These are phyloP conservation scores for Termitomyces sp. DNA, from an alignment of 768 basidiomycete genomes.

Conservation along the genomic window DNA sequence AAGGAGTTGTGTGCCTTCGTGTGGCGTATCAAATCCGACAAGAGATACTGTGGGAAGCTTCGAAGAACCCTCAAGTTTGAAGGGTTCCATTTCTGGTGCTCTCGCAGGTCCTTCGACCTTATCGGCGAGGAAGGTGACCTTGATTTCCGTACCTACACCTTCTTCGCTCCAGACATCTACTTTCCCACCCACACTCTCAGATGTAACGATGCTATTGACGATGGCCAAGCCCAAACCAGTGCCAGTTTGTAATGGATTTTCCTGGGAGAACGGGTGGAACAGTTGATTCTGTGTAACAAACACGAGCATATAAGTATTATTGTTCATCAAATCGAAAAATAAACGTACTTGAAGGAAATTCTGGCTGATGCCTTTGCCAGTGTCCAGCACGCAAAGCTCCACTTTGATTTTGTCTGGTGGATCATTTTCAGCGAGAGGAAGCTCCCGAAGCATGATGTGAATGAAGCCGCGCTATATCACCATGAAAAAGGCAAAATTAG, in stretches of 20 bases:
- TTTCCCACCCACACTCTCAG: constrained; percentile 81
- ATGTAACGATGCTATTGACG: constrained; percentile 86
- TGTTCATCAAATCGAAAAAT: neutral
- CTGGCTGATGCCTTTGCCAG: constrained; percentile 93
- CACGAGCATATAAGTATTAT: neutral
- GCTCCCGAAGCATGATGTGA: constrained; percentile 74
- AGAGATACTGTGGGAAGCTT: constrained; percentile 55
- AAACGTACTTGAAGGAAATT: constrained; percentile 75
- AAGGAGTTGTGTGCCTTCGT: constrained; percentile 67
- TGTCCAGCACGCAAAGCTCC: constrained; percentile 82
- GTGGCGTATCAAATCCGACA: constrained; percentile 60
- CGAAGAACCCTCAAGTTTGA: constrained; percentile 33
- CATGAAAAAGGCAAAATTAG: neutral
- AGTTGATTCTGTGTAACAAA: constrained; percentile 64
- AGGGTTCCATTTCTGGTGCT: constrained; percentile 37
- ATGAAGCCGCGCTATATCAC: constrained; percentile 72
- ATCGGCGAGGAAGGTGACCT: constrained; percentile 77
- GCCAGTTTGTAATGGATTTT: constrained; percentile 89
- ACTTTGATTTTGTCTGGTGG: constrained; percentile 61
- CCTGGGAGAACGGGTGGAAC: constrained; percentile 96
- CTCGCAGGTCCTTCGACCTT: constrained; percentile 33
- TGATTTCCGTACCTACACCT: constrained; percentile 87
- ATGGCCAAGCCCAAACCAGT: constrained; percentile 94
- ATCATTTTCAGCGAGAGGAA: constrained; percentile 50
- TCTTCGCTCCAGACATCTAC: constrained; percentile 94